Percentiles rank a stretch among this genome's conserved stretches.
These are phyloP conservation scores for Poronia punctata DNA, from an alignment of 495 filamentous ascomycete species.

Conservation along the genomic window DNA sequence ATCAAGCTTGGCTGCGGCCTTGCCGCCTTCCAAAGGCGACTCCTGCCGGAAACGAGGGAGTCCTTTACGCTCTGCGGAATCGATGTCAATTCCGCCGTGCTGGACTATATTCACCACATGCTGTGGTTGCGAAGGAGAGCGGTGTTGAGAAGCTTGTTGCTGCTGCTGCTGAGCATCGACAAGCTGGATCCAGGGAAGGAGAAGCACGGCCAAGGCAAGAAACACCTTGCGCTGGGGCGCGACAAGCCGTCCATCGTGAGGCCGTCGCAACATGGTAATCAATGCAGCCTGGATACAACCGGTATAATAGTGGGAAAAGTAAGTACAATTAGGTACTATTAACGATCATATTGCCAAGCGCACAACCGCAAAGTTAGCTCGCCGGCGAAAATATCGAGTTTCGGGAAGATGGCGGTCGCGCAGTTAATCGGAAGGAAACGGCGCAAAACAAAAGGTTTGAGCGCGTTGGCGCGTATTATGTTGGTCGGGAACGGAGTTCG, in stretches of 20 bases:
- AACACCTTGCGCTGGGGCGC: constrained; percentile 38
- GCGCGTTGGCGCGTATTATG: too few species aligned
- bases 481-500: too few species aligned
- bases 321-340: neutral
- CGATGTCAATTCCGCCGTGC: constrained; percentile 18
- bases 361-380: too few species aligned
- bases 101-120: constrained; percentile 23
- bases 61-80: constrained; percentile 14
- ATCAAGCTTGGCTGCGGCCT: constrained; percentile 13
- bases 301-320: constrained; percentile 1
- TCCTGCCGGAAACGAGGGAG: constrained; percentile 19
- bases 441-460: too few species aligned
- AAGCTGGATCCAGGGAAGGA: constrained; percentile 44
- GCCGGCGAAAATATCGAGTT: too few species aligned
- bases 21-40: constrained; percentile 21
- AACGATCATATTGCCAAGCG: constrained; percentile 8
- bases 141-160: constrained; percentile 29
- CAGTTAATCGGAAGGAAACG: too few species aligned
- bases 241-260: constrained; percentile 41
- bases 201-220: constrained; percentile 43
- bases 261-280: constrained; percentile 50
- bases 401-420: too few species aligned
- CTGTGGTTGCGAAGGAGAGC: constrained; percentile 15
- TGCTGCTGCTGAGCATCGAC: constrained; percentile 58
- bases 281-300: constrained; percentile 33